phyloP scores from a whole-genome alignment of 2,329 filamentous ascomycete genomes.

The Penicillium sp. region DNA sequence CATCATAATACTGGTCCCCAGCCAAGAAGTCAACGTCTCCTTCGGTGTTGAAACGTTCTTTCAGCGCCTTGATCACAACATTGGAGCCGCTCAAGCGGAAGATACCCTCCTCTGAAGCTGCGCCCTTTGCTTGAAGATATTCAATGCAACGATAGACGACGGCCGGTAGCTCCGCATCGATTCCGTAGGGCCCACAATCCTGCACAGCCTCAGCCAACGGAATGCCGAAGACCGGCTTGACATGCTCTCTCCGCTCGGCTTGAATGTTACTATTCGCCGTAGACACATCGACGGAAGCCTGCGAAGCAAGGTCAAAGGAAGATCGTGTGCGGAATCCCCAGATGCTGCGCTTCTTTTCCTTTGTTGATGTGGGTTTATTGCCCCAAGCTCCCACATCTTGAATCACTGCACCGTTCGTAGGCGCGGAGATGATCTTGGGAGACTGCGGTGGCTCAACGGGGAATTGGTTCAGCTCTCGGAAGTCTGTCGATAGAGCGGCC shows the following conservation, averaged over 20 bases:
- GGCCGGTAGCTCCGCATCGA: conserved; percentile 75
- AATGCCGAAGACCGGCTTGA: conserved; percentile 78
- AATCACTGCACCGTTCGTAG: conserved; percentile 80
- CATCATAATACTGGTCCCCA: conserved; percentile 81
- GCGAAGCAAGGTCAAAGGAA: conserved; percentile 62
- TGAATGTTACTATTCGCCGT: conserved; percentile 51
- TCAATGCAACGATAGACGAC: conserved; percentile 96
- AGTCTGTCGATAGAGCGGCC: conserved; percentile 30
- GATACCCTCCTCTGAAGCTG: conserved; percentile 84
- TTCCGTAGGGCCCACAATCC: conserved; percentile 68
- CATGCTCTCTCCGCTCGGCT: conserved; percentile 52
- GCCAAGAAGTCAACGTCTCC: conserved; percentile 83
- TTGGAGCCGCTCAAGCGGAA: conserved; percentile 98
- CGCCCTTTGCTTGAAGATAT: conserved; percentile 80
- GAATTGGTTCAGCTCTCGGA: conserved; percentile 23
- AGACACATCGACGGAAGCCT: conserved; percentile 31
- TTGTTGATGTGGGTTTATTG: conserved; percentile 67
- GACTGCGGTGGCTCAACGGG: conserved; percentile 33
- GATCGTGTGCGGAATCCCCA: conserved; percentile 66
- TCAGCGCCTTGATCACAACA: conserved; percentile 83
- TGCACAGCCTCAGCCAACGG: conserved; percentile 82
- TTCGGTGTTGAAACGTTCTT: conserved; percentile 90
- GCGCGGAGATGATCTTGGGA: conserved; percentile 70
- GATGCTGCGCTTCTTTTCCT: conserved; percentile 76
- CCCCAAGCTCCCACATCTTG: conserved; percentile 82